phyloP scores from a whole-genome alignment of 805 yeast species.

The Lachancea lanzarotensis region DNA sequence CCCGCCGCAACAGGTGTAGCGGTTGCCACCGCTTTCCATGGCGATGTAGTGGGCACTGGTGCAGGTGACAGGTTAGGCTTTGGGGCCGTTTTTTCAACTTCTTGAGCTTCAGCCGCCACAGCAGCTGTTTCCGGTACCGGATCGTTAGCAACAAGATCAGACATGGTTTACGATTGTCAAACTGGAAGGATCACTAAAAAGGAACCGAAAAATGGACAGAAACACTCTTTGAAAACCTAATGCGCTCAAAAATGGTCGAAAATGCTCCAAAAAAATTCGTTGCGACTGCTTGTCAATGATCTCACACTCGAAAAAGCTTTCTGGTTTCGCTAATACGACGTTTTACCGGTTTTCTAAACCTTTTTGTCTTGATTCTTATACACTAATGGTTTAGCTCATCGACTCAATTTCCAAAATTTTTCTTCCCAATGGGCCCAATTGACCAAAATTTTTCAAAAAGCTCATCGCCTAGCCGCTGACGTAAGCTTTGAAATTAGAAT shows the following conservation, averaged over 20 bases:
- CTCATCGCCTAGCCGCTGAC: background rate
- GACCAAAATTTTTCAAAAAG: background rate
- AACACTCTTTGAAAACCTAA: background rate
- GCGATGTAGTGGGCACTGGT: constrained; percentile 31
- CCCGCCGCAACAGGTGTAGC: background rate
- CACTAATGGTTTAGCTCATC: background rate
- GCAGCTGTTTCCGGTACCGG: background rate
- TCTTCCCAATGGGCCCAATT: background rate
- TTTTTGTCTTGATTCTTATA: background rate
- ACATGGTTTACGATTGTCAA: no score
- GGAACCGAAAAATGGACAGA: no score
- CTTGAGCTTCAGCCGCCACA: constrained; percentile 7
- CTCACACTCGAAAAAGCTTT: no score
- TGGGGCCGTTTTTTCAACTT: constrained; percentile 12
- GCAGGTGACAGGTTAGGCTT: constrained; percentile 27
- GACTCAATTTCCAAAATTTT: background rate
- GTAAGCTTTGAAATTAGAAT: no score
- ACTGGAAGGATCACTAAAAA: no score
- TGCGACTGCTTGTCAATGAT: no score
- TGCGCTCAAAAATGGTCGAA: background rate
- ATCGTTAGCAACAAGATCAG: background rate
- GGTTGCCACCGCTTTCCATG: constrained; percentile 28
- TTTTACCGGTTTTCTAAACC: background rate
- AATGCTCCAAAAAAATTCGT: no score
- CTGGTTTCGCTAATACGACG: background rate